Base-by-base conservation (phyloP, 495 filamentous ascomycete species). In the Ramalina intermedia region DNA sequence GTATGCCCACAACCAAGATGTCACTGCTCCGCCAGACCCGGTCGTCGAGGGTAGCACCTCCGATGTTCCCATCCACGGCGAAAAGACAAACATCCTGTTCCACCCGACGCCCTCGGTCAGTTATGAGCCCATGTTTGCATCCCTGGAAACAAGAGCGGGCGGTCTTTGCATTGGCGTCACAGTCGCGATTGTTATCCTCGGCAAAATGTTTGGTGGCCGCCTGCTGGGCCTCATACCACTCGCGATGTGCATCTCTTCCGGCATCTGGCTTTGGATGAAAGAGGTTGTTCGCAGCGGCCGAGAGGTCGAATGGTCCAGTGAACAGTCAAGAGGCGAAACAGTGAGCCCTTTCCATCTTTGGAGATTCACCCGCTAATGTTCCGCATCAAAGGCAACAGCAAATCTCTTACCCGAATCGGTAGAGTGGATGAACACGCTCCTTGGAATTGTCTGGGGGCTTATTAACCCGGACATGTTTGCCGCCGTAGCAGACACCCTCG, bases 11-110 rank as follows among this genome's bases (percentile, higher is more conserved):
- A 84, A 77, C 6, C 90, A 96, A 62, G 90, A 96, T 59, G 67
- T 91, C 48, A 95, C 90, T 3, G 84, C 90, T 2, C 90, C 90
- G 6, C 90, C 88, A 1, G 89, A 93, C 55, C 89, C 90, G 6
- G 65, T 94, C 21, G 80, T 76, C 9, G 68, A 79, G 47, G 81
- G 85, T 12, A 75, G 81, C 27, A 95, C 90, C 2, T 85, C 84
- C 8, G 90, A 96, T 63, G 86, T 96, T 6, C 90, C 90, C 14
- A 94, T 96, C 55, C 87, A 85, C 61, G 88, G 88, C 48, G 90
- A 95, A 58, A 94, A 87, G 72, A 96, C 90, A 1, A 95, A 95
- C 55, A 79, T 96, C 29, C 78, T 96, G 24, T 96, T 96, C 65
- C 87, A 96, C 59, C 89, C 91, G 1, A 96, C 90, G 0, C 90